phyloP scores from a whole-genome alignment of 139 green algal species.

The Gonium pectorale region DNA sequence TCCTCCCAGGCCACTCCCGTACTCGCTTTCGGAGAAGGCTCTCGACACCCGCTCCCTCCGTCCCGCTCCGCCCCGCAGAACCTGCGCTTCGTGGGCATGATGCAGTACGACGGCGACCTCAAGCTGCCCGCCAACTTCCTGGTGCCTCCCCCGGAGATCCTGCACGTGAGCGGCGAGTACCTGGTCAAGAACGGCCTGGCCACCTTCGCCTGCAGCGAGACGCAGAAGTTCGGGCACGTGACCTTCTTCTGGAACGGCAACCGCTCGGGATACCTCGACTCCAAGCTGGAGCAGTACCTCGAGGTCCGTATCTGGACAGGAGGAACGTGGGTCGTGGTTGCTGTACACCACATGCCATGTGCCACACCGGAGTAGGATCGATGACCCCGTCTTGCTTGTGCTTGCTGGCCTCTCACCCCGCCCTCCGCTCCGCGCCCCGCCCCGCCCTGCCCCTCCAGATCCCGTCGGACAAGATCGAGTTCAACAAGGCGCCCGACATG shows the following conservation, averaged over 20 bases:
- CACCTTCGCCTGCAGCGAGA: conserved; percentile 96
- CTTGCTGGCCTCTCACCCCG: too few relatives aligned
- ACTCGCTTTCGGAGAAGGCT: too few relatives aligned
- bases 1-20: too few relatives aligned
- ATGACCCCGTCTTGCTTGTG: too few relatives aligned
- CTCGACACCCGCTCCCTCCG: not conserved
- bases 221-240: conserved; percentile 95
- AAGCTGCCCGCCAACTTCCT: conserved; percentile 94
- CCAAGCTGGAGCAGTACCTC: conserved; percentile 92
- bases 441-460: conserved; percentile 63
- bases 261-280: conserved; percentile 93
- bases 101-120: conserved; percentile 99
- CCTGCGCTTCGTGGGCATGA: conserved; percentile 91
- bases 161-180: conserved; percentile 82
- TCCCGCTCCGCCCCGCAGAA: conserved; percentile 29
- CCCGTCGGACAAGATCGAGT: conserved; percentile 90
- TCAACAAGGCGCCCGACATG: conserved; percentile 96
- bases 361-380: too few relatives aligned
- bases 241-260: conserved; percentile 99
- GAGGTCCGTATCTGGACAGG: too few relatives aligned
- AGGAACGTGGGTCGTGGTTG: too few relatives aligned
- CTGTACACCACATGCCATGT: too few relatives aligned
- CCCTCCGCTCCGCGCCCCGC: not conserved
- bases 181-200: conserved; percentile 86
- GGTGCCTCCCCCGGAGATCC: conserved; percentile 91